Percentiles rank a stretch among this genome's conserved stretches.
These are phyloP conservation scores for Camellia japonica DNA, from an alignment of 148 eudicot species.

Conservation along the genomic window DNA sequence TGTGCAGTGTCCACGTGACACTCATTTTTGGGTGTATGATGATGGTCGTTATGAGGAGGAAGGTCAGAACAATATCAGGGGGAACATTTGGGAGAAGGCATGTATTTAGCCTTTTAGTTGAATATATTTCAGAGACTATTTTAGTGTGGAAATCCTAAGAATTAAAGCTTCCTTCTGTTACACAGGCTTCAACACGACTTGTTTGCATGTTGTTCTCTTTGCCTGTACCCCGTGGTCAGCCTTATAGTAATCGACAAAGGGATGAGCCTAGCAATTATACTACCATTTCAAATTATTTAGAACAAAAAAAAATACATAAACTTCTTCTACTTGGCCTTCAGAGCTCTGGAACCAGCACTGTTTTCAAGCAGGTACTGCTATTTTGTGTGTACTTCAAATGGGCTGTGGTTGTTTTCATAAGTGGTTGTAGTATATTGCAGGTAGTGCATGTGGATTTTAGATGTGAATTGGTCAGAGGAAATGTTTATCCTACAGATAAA, in stretches of 20 bases:
- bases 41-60: slow-evolving; percentile 99
- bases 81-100: slow-evolving; percentile 99
- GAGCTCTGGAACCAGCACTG: slow-evolving; percentile 95
- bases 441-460: neutral
- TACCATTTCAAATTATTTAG: slow-evolving; percentile 69
- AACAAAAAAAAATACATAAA: slow-evolving; percentile 70
- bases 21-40: slow-evolving; percentile 99
- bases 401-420: neutral
- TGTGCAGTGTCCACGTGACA: slow-evolving; percentile 97
- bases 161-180: slow-evolving; percentile 9
- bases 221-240: slow-evolving; percentile 91
- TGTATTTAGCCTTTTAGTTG: slow-evolving; percentile 2
- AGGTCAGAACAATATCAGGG: slow-evolving; percentile 97
- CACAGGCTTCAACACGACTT: slow-evolving; percentile 84
- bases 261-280: slow-evolving; percentile 83
- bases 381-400: slow-evolving; percentile 5
- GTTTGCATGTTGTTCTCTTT: slow-evolving; percentile 74
- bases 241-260: slow-evolving; percentile 44
- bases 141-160: slow-evolving; percentile 9
- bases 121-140: neutral
- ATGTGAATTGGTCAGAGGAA: neutral
- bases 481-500: neutral
- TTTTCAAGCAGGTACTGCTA: slow-evolving; percentile 83
- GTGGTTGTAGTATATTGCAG: neutral
- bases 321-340: slow-evolving; percentile 81